Percentiles rank a stretch among this genome's conserved stretches.
These are phyloP conservation scores for Raphidocelis subcapitata DNA, from an alignment of 139 green algal species.

Conservation along the genomic window DNA sequence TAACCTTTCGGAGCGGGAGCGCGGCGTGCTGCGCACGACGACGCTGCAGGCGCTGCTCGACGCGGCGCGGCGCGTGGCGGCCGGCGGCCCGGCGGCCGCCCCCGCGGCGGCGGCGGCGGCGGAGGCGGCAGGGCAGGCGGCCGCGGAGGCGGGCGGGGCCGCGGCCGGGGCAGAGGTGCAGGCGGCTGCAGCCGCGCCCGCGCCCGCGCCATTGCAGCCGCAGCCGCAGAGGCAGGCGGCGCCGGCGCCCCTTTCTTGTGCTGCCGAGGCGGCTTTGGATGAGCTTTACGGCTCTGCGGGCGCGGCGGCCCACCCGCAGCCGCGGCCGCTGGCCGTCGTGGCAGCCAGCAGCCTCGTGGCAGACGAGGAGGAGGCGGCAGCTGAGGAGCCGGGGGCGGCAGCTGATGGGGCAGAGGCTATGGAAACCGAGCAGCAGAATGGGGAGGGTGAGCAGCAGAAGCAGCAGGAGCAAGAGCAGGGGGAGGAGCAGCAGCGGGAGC, in stretches of 20 bases:
- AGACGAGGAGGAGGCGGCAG: too few species aligned
- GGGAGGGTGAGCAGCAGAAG: neutral
- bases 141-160: neutral
- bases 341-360: too few species aligned
- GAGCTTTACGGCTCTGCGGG: too few species aligned
- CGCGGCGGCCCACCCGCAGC: too few species aligned
- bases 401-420: neutral
- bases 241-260: too few species aligned
- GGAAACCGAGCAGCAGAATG: neutral
- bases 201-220: neutral
- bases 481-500: neutral
- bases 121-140: neutral
- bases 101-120: neutral
- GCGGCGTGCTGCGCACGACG: slow-evolving; percentile 33
- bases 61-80: slow-evolving; percentile 9
- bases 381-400: neutral
- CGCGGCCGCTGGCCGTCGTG: too few species aligned
- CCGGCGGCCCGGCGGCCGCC: too few species aligned
- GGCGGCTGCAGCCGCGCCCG: neutral
- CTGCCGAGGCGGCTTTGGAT: too few species aligned
- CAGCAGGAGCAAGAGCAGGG: neutral
- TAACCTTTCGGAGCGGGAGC: slow-evolving; percentile 47
- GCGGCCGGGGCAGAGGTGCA: neutral
- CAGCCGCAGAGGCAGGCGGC: too few species aligned
- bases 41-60: slow-evolving; percentile 33